These are phyloP conservation scores for Xerocomellus chrysenteron DNA, from an alignment of 768 basidiomycete genomes.

Conservation along the genomic window DNA sequence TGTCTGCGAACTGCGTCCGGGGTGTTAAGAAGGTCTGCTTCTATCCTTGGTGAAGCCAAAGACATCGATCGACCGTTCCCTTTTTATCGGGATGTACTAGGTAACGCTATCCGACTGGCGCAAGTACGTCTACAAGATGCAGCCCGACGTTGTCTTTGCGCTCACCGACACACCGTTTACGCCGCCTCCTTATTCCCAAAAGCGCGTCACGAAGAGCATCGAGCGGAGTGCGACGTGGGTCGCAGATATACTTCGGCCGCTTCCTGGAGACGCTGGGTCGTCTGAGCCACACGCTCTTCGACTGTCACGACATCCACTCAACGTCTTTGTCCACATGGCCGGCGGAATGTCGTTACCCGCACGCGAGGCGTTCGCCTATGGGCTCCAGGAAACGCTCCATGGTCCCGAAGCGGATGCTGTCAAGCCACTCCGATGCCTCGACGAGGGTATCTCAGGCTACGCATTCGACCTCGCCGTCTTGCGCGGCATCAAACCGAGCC, in stretches of 20 bases:
- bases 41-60: neutral
- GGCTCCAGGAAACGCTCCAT: slow-evolving; percentile 54
- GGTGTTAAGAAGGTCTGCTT: slow-evolving; percentile 67
- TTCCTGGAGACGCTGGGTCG: neutral
- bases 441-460: slow-evolving; percentile 72
- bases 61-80: neutral
- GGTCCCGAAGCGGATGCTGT: slow-evolving; percentile 54
- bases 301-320: slow-evolving; percentile 29
- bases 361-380: slow-evolving; percentile 60
- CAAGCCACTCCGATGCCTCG: slow-evolving; percentile 52
- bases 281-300: neutral
- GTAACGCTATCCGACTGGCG: slow-evolving; percentile 57
- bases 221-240: slow-evolving; percentile 71
- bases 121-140: slow-evolving; percentile 47
- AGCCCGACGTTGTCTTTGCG: slow-evolving; percentile 71
- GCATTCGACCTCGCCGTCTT: slow-evolving; percentile 63
- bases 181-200: slow-evolving; percentile 68
- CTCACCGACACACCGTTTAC: slow-evolving; percentile 71
- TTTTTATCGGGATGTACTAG: slow-evolving; percentile 33
- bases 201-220: slow-evolving; percentile 71
- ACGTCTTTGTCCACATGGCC: slow-evolving; percentile 67
- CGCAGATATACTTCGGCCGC: slow-evolving; percentile 45
- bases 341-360: slow-evolving; percentile 58
- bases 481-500: slow-evolving; percentile 22
- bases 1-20: slow-evolving; percentile 58